Conservation (phyloP, 495 filamentous ascomycete genomes). For the Pyronema omphalodes region DNA sequence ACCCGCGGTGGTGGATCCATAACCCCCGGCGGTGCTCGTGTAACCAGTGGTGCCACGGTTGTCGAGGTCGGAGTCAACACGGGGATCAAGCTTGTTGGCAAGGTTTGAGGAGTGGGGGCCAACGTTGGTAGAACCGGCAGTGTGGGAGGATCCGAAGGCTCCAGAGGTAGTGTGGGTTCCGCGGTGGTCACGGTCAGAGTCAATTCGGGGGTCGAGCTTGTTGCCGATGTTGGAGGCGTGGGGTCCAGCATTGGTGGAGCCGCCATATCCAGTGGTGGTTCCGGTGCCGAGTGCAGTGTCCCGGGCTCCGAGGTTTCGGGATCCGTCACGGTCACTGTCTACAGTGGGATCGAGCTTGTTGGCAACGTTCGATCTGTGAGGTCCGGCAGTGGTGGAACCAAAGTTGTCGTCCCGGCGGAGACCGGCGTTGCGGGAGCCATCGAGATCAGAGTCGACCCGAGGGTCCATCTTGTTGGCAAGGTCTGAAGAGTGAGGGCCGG, state of each 20-base stretch:
- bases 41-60: slow-evolving; percentile 16
- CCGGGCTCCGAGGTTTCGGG: slow-evolving; percentile 16
- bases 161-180: slow-evolving; percentile 26
- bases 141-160: slow-evolving; percentile 21
- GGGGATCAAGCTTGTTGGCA: slow-evolving; percentile 34
- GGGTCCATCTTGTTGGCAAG: slow-evolving; percentile 37
- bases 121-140: slow-evolving; percentile 29
- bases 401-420: background rate
- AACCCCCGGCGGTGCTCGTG: slow-evolving; percentile 12
- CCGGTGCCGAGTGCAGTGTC: background rate
- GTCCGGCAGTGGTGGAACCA: slow-evolving; percentile 25
- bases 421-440: slow-evolving; percentile 20
- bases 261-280: slow-evolving; percentile 6
- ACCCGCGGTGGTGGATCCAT: slow-evolving; percentile 23
- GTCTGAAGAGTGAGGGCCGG: slow-evolving; percentile 35
- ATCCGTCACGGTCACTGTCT: slow-evolving; percentile 29
- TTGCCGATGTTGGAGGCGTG: slow-evolving; percentile 29
- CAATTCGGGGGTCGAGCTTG: slow-evolving; percentile 34
- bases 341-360: slow-evolving; percentile 27
- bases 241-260: slow-evolving; percentile 20
- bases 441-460: slow-evolving; percentile 9
- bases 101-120: slow-evolving; percentile 31
- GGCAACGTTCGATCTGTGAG: slow-evolving; percentile 33
- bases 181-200: slow-evolving; percentile 27
- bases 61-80: slow-evolving; percentile 31